Percentiles rank a stretch among this genome's conserved stretches.
These are phyloP conservation scores for Neoboletus brunneissimus DNA, from an alignment of 768 basidiomycete genomes.

Conservation along the genomic window DNA sequence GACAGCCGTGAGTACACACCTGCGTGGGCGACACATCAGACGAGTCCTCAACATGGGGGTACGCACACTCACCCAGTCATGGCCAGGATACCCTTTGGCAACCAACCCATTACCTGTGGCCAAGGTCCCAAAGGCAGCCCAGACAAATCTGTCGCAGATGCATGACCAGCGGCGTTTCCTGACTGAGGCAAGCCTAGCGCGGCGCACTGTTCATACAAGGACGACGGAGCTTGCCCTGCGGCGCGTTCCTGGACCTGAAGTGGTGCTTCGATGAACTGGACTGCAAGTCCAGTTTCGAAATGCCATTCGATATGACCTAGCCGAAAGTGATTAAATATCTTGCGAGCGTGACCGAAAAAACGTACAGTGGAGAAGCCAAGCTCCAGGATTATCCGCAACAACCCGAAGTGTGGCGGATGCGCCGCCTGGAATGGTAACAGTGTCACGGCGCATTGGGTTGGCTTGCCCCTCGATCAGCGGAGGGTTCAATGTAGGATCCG, in stretches of 20 bases:
- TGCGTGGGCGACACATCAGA: slow-evolving; percentile 31
- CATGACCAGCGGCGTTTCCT: slow-evolving; percentile 88
- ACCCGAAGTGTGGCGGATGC: slow-evolving; percentile 72
- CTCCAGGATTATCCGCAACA: slow-evolving; percentile 90
- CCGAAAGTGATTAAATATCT: not conserved
- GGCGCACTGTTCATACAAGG: slow-evolving; percentile 69
- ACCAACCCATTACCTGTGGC: slow-evolving; percentile 72
- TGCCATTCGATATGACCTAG: slow-evolving; percentile 87
- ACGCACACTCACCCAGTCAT: slow-evolving; percentile 59
- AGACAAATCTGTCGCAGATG: slow-evolving; percentile 62
- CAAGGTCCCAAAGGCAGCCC: slow-evolving; percentile 69
- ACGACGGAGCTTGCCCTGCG: slow-evolving; percentile 48
- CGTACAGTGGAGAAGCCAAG: slow-evolving; percentile 82
- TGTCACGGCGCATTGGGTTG: slow-evolving; percentile 94
- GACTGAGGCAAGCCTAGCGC: slow-evolving; percentile 53
- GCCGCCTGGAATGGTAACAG: slow-evolving; percentile 69
- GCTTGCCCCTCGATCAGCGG: slow-evolving; percentile 70
- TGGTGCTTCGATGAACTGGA: slow-evolving; percentile 83
- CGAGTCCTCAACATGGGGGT: not conserved
- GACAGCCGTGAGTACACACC: slow-evolving; percentile 78
- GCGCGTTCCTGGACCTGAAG: slow-evolving; percentile 56
- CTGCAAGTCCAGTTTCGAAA: slow-evolving; percentile 77
- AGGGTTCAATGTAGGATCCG: slow-evolving; percentile 77
- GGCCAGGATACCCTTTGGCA: slow-evolving; percentile 67
- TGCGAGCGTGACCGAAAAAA: slow-evolving; percentile 10